Base-by-base conservation (phyloP, 192 early-diverging fungal genomes). In the Bifiguratus adelaidae region DNA sequence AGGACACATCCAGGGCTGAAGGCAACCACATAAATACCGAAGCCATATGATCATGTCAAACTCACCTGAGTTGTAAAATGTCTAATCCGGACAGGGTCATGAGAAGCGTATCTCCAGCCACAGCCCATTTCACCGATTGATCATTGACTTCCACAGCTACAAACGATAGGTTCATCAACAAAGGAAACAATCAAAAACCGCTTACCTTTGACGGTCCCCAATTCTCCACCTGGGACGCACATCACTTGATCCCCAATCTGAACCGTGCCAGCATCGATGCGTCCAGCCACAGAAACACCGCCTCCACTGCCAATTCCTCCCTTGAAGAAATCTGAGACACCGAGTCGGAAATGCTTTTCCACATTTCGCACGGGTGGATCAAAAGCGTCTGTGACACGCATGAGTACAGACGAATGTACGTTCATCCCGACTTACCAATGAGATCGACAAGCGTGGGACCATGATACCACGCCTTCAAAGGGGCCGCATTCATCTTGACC, bases 291-390 rank as follows among this genome's bases (percentile, higher is more conserved):
- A 16, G 90, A 86, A 0, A 95, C 76, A 15, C 81, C 77, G 8
- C 84, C 81, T 44, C 63, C 63, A 19, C 70, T 70, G 15, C 83
- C 83, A 36, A 75, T 64, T 12, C 89, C 86, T 15, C 95, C 88
- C 51, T 89, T 92, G 70, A 93, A 96, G 28, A 81, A 86, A 60
- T 99, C 96, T 0, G 83, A 68, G 11, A 95, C 77, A 0, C 87
- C 75, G 51, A 99, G 74, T 5, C 91, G 68, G 47, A 99, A 86
- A 1, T 90, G 85, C 45, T 73, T 85, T 37, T 85, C 78, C 9
- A 99, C 60, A 0, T 81, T 56, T 0, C 92, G 78, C 32, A 61
- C 61, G 1, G 94, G 91, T 8, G 85, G 60, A 23, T 80, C 67
- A 47, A 97, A 77, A 20, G 61, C 56, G 59, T 98, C 92, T 61